Percentiles rank a stretch among this genome's conserved stretches.
Evolutionary conservation across 768 basidiomycete genomes (phyloP).

Genomic region (Mrakia gelida): DNA sequence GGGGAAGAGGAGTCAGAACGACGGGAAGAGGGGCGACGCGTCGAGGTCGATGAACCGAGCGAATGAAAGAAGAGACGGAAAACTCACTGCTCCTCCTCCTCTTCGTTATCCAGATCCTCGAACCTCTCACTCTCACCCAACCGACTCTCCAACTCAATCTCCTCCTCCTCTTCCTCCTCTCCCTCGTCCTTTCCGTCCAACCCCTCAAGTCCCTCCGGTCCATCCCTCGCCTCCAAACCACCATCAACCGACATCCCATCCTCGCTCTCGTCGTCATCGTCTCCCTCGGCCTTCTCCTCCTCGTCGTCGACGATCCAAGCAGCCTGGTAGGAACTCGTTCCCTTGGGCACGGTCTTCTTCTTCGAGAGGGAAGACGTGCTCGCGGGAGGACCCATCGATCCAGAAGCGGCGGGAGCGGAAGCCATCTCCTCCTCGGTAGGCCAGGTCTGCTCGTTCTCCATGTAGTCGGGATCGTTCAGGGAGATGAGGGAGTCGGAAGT

Average conservation of each 20-base stretch:
- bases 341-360: slow-evolving; percentile 78
- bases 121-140: slow-evolving; percentile 52
- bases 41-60: neutral
- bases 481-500: slow-evolving; percentile 81
- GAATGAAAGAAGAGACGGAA: slow-evolving; percentile 15
- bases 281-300: slow-evolving; percentile 51
- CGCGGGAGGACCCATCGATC: slow-evolving; percentile 14
- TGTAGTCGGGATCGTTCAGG: slow-evolving; percentile 78
- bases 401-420: slow-evolving; percentile 29
- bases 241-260: slow-evolving; percentile 37
- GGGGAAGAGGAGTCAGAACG: neutral
- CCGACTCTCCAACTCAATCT: slow-evolving; percentile 53
- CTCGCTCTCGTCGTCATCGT: slow-evolving; percentile 49
- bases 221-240: slow-evolving; percentile 41
- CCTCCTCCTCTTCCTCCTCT: slow-evolving; percentile 43
- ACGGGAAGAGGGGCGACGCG: neutral
- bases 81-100: slow-evolving; percentile 79
- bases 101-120: slow-evolving; percentile 73
- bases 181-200: slow-evolving; percentile 38
- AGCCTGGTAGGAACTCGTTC: slow-evolving; percentile 94
- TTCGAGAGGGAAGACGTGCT: slow-evolving; percentile 43
- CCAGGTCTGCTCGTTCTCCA: slow-evolving; percentile 97
- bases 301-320: slow-evolving; percentile 89
- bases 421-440: slow-evolving; percentile 94
- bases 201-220: slow-evolving; percentile 40